phyloP scores from a whole-genome alignment of 257 asterid genomes.

The Solanum megistacrolobum region DNA sequence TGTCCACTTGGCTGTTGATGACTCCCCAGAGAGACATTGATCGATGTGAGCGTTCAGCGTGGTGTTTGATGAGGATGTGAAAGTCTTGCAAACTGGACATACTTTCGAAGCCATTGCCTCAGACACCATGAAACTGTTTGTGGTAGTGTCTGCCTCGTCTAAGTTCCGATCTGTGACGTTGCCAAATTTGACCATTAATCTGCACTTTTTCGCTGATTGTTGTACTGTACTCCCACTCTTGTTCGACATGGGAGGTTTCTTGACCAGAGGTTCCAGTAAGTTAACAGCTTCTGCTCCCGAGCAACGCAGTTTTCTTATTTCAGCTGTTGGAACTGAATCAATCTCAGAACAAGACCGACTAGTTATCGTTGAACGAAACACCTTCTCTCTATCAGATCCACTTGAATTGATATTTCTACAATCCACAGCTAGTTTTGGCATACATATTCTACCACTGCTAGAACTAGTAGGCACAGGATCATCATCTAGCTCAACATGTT shows the following conservation, averaged over 20 bases:
- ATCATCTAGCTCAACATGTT: constrained; percentile 12
- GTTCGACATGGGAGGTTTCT: constrained; percentile 13
- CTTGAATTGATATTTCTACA: constrained; percentile 15
- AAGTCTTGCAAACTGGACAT: constrained; percentile 92
- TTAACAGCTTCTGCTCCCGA: constrained; percentile 23
- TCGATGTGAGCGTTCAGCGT: constrained; percentile 96
- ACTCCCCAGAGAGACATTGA: constrained; percentile 81
- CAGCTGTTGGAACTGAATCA: constrained; percentile 23
- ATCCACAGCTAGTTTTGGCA: constrained; percentile 13
- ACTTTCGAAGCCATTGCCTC: constrained; percentile 85
- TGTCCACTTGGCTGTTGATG: constrained; percentile 25
- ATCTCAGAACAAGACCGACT: constrained; percentile 33
- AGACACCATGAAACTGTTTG: constrained; percentile 25
- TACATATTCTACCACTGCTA: constrained; percentile 2
- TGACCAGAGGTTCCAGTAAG: not conserved
- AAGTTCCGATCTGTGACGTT: constrained; percentile 23
- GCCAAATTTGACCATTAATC: constrained; percentile 38
- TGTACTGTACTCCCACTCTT: constrained; percentile 22
- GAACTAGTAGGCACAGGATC: constrained; percentile 11
- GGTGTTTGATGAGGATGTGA: constrained; percentile 89
- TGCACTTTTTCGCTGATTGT: constrained; percentile 48
- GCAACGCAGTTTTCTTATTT: constrained; percentile 7
- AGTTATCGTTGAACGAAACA: constrained; percentile 18
- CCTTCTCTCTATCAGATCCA: constrained; percentile 37
- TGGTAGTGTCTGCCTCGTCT: constrained; percentile 25